Base-by-base conservation (phyloP, 1,284 basidiomycete genomes). In the Trametes versicolor region DNA sequence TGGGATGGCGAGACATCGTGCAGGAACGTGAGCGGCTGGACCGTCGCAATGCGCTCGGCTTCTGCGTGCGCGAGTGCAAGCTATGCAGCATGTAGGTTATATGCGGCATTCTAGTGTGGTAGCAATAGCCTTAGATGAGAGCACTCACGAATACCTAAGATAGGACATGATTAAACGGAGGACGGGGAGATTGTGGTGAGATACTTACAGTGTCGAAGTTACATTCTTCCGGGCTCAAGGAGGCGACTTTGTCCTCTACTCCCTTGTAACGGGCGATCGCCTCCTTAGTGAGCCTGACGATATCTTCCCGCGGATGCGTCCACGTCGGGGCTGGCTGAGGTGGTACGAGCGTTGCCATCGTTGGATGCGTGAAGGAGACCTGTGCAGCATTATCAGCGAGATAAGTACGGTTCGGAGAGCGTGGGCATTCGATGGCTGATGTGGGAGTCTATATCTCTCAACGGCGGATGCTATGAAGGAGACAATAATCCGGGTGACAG, bases 1-100 rank as follows among this genome's bases (percentile, higher is more conserved):
- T 93, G 88, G 58, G 83, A 81, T 0, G 87, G 79, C 19, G 91
- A 90, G 23, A 94, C 91, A 70, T 93, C 92, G 75, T 93, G 90
- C 73, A 93, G 91, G 77, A 95, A 95, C 0, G 81, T 77, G n/a
- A 92, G 80, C 0, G 90, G 90, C 67, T 90, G 88, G 9, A 81
- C 72, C 37, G 80, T 72, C 9, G 74, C 73, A 58, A 88, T 85
- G 27, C 87, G 78, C 15, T 81, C 76, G 7, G 87, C 84, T 51
- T 91, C 90, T 12, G 83, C 82, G 19, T 83, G 74, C 1, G 89
- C 85, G 29, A 94, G 84, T 5, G 84, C 79, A 27, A 83, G 72
- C 84, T 89, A 71, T 45, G 12, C 39, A 27, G n/a, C n/a, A 32
- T 32, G 29, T 32, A 8, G 3, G 29, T 32, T 32, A 32, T 8